A percentile compares a stretch with the other conserved stretches of the same genome.
phyloP scores from a whole-genome alignment of 1,284 basidiomycete species.

The Cryptococcus jaspeensis region DNA sequence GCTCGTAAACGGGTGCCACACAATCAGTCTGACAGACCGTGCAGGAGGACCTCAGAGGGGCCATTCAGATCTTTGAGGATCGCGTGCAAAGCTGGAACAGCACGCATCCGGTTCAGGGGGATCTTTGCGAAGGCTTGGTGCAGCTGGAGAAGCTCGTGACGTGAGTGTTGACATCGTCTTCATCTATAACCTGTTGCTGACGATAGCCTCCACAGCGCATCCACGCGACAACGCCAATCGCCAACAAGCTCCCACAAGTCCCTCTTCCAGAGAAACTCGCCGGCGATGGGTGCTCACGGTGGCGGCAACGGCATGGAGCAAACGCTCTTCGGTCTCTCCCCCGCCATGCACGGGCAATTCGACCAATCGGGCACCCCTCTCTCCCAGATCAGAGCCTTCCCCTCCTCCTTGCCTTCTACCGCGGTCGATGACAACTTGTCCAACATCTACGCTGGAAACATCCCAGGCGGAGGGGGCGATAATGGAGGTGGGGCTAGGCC shows the following conservation, averaged over 20 bases:
- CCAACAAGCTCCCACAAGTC: background rate
- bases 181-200: background rate
- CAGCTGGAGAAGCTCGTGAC: constrained; percentile 45
- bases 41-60: constrained; percentile 41
- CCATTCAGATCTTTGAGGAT: constrained; percentile 45
- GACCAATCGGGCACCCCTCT: constrained; percentile 12
- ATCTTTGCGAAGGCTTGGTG: constrained; percentile 45
- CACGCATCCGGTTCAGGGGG: constrained; percentile 48
- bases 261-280: too few species aligned
- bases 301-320: background rate
- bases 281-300: too few species aligned
- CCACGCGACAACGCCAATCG: constrained; percentile 8
- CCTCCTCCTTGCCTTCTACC: background rate
- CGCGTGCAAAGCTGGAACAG: constrained; percentile 41
- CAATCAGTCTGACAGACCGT: background rate
- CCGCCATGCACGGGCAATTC: background rate
- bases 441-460: background rate
- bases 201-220: constrained; percentile 6
- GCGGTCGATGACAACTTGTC: too few species aligned
- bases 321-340: constrained; percentile 8
- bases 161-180: constrained; percentile 17
- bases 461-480: background rate
- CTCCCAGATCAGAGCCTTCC: constrained; percentile 15
- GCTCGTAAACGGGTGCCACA: background rate
- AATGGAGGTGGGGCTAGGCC: background rate